Evolutionary conservation across 352 stramenopile genomes (phyloP).

Genomic region (Salisapilia sapeloensis): DNA sequence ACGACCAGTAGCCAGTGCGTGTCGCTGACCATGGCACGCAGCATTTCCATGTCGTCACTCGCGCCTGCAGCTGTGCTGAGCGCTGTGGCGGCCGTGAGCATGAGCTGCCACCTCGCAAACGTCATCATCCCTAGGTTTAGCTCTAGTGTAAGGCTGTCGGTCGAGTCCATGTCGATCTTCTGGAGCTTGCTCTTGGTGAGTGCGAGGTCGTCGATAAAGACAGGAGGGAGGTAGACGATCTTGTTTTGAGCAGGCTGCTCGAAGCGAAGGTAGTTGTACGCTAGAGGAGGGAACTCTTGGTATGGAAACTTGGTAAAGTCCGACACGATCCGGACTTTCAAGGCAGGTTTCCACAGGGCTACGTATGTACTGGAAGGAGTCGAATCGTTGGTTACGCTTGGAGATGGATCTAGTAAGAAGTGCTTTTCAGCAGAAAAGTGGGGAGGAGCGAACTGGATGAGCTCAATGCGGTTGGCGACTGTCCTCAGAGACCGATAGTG

Average conservation of each 20-base stretch:
- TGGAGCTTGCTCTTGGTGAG: slow-evolving; percentile 54
- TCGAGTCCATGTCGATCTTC: slow-evolving; percentile 38
- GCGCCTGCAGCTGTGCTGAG: slow-evolving; percentile 37
- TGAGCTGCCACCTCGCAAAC: slow-evolving; percentile 63
- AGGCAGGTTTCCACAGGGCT: slow-evolving; percentile 66
- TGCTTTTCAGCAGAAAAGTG: slow-evolving; percentile 24
- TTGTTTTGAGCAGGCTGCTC: slow-evolving; percentile 20
- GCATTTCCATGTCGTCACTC: slow-evolving; percentile 60
- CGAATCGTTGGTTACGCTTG: not conserved
- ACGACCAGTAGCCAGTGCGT: slow-evolving; percentile 91
- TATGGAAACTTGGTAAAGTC: slow-evolving; percentile 55
- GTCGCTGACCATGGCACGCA: slow-evolving; percentile 86
- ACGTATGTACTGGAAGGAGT: not conserved
- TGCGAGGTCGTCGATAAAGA: slow-evolving; percentile 65
- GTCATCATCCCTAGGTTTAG: slow-evolving; percentile 62
- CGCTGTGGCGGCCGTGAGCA: slow-evolving; percentile 48
- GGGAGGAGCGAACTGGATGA: slow-evolving; percentile 36
- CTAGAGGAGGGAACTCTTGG: slow-evolving; percentile 40
- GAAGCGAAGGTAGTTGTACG: slow-evolving; percentile 53
- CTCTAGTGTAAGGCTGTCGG: slow-evolving; percentile 33
- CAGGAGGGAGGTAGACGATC: slow-evolving; percentile 54
- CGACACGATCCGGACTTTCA: slow-evolving; percentile 50
- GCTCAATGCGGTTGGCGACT: slow-evolving; percentile 41
- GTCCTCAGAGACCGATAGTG: slow-evolving; percentile 37
- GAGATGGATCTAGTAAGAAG: slow-evolving; percentile 1